Conservation (phyloP, 2,329 filamentous ascomycete genomes). For the Aspergillus arachidicola region DNA sequence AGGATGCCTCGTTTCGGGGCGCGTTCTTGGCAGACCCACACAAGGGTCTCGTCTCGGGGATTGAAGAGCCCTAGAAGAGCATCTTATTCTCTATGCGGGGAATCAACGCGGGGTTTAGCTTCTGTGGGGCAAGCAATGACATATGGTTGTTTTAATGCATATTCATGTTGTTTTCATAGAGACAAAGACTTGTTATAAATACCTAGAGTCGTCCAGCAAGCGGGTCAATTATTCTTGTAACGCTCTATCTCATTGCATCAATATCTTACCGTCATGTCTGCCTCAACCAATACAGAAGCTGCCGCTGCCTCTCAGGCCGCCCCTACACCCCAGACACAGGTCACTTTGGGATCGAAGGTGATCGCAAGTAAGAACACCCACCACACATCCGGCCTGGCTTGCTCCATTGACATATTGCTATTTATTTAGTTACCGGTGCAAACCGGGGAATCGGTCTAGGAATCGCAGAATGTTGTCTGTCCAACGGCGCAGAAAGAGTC, state of each 20-base stretch:
- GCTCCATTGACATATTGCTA: background rate
- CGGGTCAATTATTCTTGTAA: background rate
- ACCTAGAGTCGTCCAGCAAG: background rate
- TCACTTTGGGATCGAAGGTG: constrained; percentile 33
- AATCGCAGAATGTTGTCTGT: constrained; percentile 51
- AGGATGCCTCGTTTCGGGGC: background rate
- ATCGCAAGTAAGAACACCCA: constrained; percentile 33
- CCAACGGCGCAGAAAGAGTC: constrained; percentile 47
- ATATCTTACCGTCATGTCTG: background rate
- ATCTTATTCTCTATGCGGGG: background rate
- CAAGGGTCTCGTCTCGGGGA: background rate
- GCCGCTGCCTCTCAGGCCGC: background rate
- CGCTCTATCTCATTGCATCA: background rate
- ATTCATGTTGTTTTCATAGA: background rate
- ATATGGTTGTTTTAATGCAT: background rate
- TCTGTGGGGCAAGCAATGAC: background rate
- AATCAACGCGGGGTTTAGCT: background rate
- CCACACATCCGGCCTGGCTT: too few species aligned
- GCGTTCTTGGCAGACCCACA: background rate
- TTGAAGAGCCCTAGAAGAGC: background rate
- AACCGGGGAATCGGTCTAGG: constrained; percentile 49
- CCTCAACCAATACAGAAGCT: background rate
- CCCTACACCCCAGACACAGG: constrained; percentile 27
- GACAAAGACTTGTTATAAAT: background rate
- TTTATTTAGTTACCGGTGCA: constrained; percentile 35